Evolutionary conservation across 2,329 filamentous ascomycete genomes (phyloP).

Genomic region (Fusarium temperatum): DNA sequence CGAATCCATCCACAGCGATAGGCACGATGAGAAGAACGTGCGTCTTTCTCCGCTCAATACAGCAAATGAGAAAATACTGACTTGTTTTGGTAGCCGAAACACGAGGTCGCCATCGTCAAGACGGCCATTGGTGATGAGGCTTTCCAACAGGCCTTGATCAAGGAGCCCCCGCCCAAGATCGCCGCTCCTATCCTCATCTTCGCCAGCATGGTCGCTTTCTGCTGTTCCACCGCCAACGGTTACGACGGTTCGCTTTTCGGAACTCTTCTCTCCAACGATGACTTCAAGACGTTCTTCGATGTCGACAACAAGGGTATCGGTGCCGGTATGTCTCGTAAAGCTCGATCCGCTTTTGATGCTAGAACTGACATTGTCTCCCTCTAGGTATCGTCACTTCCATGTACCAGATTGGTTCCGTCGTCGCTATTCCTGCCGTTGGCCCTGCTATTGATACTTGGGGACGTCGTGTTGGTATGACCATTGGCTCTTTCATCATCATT

Average conservation of each 20-base stretch:
- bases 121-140: slow-evolving; percentile 39
- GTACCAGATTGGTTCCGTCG: slow-evolving; percentile 61
- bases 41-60: neutral
- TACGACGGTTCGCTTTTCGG: slow-evolving; percentile 61
- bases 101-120: slow-evolving; percentile 31
- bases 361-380: neutral
- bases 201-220: slow-evolving; percentile 41
- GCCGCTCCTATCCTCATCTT: slow-evolving; percentile 33
- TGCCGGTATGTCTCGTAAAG: slow-evolving; percentile 12
- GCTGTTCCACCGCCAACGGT: slow-evolving; percentile 44
- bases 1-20: slow-evolving; percentile 28
- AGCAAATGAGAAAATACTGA: neutral
- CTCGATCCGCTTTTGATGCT: neutral
- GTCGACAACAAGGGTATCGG: slow-evolving; percentile 38
- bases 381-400: slow-evolving; percentile 48
- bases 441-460: slow-evolving; percentile 59
- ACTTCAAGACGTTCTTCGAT: slow-evolving; percentile 60
- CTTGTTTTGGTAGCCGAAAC: neutral
- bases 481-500: slow-evolving; percentile 55
- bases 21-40: slow-evolving; percentile 26
- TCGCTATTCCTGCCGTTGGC: slow-evolving; percentile 59
- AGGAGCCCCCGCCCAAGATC: slow-evolving; percentile 40
- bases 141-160: slow-evolving; percentile 44
- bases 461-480: slow-evolving; percentile 57
- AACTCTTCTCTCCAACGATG: slow-evolving; percentile 55